Evolutionary conservation across 2,329 filamentous ascomycete genomes (phyloP).

Genomic region (Trematosphaeria pertusa): DNA sequence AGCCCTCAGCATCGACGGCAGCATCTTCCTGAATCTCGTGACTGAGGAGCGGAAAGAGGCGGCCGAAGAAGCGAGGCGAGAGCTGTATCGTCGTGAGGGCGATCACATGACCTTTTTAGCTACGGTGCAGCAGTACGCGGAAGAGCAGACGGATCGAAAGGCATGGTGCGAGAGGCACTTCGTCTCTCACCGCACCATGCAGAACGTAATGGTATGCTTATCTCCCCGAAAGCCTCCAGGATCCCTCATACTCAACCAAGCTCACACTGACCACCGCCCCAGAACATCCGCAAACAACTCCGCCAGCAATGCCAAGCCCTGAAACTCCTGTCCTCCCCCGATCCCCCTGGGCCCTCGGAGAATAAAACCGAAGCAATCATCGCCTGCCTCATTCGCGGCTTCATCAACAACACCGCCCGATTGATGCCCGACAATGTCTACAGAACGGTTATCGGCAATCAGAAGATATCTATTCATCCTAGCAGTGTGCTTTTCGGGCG

Average conservation of each 20-base stretch:
- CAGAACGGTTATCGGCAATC: slow-evolving; percentile 66
- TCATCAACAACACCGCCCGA: slow-evolving; percentile 66
- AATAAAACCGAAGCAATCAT: slow-evolving; percentile 60
- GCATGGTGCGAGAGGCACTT: slow-evolving; percentile 66
- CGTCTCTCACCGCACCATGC: slow-evolving; percentile 69
- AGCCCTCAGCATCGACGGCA: slow-evolving; percentile 67
- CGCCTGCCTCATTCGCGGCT: slow-evolving; percentile 65
- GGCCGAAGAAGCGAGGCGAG: slow-evolving; percentile 61
- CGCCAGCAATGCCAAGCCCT: slow-evolving; percentile 60
- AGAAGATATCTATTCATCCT: slow-evolving; percentile 68
- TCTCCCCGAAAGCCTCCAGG: too few species aligned
- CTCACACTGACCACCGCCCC: too few species aligned
- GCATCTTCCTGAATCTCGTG: slow-evolving; percentile 64
- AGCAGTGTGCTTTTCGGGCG: slow-evolving; percentile 65
- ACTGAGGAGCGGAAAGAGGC: slow-evolving; percentile 67
- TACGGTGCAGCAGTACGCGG: slow-evolving; percentile 65
- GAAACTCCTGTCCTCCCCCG: slow-evolving; percentile 43
- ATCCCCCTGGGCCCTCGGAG: slow-evolving; percentile 39
- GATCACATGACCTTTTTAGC: slow-evolving; percentile 69
- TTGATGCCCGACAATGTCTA: slow-evolving; percentile 68
- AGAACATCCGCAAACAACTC: slow-evolving; percentile 68
- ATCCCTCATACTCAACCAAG: too few species aligned
- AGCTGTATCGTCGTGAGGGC: slow-evolving; percentile 66
- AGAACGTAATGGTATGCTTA: slow-evolving; percentile 63
- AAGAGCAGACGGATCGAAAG: slow-evolving; percentile 65